Percentiles rank a stretch among this genome's conserved stretches.
Evolutionary conservation across 2,329 filamentous ascomycete species (phyloP).

Genomic region (Xylariaceae sp.): DNA sequence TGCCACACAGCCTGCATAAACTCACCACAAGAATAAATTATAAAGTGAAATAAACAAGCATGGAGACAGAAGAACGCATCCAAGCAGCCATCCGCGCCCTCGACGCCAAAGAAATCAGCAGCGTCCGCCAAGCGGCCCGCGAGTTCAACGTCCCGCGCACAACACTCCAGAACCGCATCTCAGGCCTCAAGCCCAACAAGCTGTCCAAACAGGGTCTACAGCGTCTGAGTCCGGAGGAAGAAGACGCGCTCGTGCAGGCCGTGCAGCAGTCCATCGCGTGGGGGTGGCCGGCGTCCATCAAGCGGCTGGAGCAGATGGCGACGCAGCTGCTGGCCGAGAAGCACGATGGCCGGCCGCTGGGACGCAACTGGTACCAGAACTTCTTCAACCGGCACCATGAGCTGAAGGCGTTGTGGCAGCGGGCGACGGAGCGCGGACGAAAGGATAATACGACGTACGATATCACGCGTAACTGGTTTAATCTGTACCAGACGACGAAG

Average conservation of each 20-base stretch:
- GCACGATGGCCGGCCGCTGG: neutral
- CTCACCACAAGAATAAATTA: too few relatives aligned
- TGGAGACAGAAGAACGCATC: neutral
- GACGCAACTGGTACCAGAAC: neutral
- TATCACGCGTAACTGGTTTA: neutral
- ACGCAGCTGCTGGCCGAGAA: neutral
- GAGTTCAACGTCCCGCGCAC: neutral
- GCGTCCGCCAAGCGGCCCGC: neutral
- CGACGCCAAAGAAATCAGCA: neutral
- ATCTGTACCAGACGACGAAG: neutral
- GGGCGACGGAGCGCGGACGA: neutral
- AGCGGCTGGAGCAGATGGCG: neutral
- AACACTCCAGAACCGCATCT: neutral
- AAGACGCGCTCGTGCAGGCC: neutral
- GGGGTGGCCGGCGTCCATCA: neutral
- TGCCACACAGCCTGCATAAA: neutral
- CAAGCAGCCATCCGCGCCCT: neutral
- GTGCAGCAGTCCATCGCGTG: neutral
- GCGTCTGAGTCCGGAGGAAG: neutral
- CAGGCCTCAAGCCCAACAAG: neutral
- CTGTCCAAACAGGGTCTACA: neutral
- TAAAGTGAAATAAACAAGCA: neutral
- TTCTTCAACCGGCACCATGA: neutral
- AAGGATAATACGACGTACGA: neutral
- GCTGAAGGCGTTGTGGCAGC: neutral